phyloP scores from a whole-genome alignment of 1,284 basidiomycete species.

The Polyporus tsugae region DNA sequence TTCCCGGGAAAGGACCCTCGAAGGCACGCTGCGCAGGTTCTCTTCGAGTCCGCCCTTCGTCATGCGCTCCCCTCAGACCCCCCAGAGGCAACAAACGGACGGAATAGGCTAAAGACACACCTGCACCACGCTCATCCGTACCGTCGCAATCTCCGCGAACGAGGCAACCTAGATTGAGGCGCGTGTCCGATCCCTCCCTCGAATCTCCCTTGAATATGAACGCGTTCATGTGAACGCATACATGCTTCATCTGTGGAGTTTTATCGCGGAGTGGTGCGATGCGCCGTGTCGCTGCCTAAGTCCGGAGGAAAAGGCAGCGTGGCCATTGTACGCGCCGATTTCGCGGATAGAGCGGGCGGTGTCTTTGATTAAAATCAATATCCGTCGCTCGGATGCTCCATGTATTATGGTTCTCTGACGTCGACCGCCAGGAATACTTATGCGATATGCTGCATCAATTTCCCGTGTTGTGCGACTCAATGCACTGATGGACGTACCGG shows the following conservation, averaged over 20 bases:
- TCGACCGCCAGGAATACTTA: not conserved
- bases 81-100: constrained; percentile 1
- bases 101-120: constrained; percentile 1
- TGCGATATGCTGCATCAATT: not conserved
- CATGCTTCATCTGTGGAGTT: not conserved
- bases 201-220: constrained; percentile 4
- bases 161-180: constrained; percentile 16
- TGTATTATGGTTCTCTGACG: constrained; percentile 4
- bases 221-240: not conserved
- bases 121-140: not conserved
- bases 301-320: not conserved
- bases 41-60: constrained; percentile 10
- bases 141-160: constrained; percentile 14
- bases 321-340: not conserved
- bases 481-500: not conserved
- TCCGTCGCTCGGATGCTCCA: constrained; percentile 1
- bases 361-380: not conserved
- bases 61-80: constrained; percentile 1
- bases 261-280: constrained; percentile 1
- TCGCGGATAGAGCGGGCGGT: not conserved
- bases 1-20: constrained; percentile 13
- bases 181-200: constrained; percentile 9
- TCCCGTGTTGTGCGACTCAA: not conserved
- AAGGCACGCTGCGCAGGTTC: constrained; percentile 6
- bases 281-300: not conserved